phyloP scores from a whole-genome alignment of 2,329 filamentous ascomycete genomes.

The Corynespora cassiicola region DNA sequence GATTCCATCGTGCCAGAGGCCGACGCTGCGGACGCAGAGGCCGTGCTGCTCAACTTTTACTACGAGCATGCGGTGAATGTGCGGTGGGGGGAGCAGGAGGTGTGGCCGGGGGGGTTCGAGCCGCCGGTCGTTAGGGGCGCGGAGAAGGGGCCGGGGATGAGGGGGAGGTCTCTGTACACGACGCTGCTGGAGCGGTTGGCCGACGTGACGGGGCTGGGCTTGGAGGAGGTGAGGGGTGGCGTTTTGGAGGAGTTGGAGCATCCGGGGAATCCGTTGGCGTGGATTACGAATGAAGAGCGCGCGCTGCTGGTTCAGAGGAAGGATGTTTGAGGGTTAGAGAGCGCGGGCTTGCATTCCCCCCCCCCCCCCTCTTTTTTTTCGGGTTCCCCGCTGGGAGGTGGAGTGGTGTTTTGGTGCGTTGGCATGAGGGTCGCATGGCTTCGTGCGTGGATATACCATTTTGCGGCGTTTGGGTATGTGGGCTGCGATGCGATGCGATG shows the following conservation, averaged over 20 bases:
- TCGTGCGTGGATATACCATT: too few relatives aligned
- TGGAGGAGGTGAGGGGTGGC: conserved; percentile 25
- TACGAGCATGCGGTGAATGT: conserved; percentile 33
- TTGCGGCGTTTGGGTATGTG: too few relatives aligned
- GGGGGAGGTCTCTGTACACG: conserved; percentile 26
- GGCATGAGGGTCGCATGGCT: too few relatives aligned
- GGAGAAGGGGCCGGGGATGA: conserved; percentile 13
- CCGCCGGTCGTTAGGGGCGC: conserved; percentile 38
- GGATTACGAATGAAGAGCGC: conserved; percentile 31
- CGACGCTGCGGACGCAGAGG: conserved; percentile 18
- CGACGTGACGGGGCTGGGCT: conserved; percentile 17
- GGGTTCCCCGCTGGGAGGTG: too few relatives aligned
- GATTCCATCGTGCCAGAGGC: conserved; percentile 23
- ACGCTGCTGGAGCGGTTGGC: conserved; percentile 32
- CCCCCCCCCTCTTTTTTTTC: too few relatives aligned
- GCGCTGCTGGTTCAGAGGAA: conserved; percentile 27
- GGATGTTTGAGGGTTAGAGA: too few relatives aligned
- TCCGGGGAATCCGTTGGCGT: conserved; percentile 26
- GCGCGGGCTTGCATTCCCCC: too few relatives aligned
- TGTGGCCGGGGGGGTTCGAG: conserved; percentile 21
- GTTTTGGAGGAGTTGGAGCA: conserved; percentile 25
- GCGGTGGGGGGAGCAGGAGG: conserved; percentile 24
- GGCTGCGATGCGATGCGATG: too few relatives aligned
- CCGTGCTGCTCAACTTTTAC: conserved; percentile 33
- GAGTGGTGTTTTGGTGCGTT: too few relatives aligned